phyloP scores from a whole-genome alignment of 139 green algal species.

The Chlorella sp. region DNA sequence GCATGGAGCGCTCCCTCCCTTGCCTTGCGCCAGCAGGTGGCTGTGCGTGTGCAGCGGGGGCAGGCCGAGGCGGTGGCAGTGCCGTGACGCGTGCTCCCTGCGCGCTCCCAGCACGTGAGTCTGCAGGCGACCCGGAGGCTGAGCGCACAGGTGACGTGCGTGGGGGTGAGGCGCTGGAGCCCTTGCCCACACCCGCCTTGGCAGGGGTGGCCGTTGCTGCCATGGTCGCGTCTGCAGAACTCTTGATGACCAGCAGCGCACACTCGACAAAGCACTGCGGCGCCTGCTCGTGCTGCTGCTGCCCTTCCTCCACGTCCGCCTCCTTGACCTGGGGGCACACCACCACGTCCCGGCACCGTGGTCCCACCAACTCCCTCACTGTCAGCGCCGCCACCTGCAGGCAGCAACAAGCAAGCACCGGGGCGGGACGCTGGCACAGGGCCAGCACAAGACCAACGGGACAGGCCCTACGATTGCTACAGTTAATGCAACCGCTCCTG shows the following conservation, averaged over 20 bases:
- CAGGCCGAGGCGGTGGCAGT: neutral
- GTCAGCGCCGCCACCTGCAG: slow-evolving; percentile 48
- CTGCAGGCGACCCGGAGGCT: too few relatives aligned
- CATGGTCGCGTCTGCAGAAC: slow-evolving; percentile 6
- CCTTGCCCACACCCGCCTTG: neutral
- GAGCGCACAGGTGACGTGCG: too few relatives aligned
- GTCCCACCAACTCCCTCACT: slow-evolving; percentile 43
- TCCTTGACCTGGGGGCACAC: slow-evolving; percentile 49
- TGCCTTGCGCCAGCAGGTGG: neutral
- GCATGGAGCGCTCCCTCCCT: too few relatives aligned
- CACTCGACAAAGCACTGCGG: slow-evolving; percentile 25
- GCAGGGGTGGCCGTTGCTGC: neutral
- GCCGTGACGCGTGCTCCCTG: too few relatives aligned
- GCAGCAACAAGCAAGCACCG: neutral
- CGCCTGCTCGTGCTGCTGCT: neutral
- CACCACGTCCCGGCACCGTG: slow-evolving; percentile 63
- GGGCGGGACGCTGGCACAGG: too few relatives aligned
- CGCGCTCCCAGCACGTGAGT: too few relatives aligned
- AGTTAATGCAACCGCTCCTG: too few relatives aligned
- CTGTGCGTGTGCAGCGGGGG: neutral
- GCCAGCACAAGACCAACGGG: too few relatives aligned
- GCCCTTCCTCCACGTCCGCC: too few relatives aligned
- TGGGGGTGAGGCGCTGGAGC: too few relatives aligned
- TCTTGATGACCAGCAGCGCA: slow-evolving; percentile 42
- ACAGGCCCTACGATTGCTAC: too few relatives aligned